Base-by-base conservation (phyloP, 1,284 basidiomycete genomes). In the Ustilago lituana region DNA sequence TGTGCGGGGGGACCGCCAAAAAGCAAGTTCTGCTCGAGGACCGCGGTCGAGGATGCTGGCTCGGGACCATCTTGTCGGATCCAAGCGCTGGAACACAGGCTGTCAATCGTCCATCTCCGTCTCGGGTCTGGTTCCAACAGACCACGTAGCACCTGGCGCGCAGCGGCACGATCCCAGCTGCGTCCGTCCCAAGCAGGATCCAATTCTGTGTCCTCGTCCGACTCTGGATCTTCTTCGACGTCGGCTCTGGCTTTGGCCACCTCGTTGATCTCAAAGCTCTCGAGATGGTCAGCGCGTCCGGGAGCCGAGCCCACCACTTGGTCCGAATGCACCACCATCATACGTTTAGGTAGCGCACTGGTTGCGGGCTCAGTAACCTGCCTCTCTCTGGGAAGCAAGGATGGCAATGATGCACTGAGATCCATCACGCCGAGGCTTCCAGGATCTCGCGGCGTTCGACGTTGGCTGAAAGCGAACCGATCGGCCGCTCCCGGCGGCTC, bases 91-190 rank as follows among this genome's bases (percentile, higher is more conserved):
- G 48, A 31, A 19, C 52, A 50, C 6, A 78, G 49, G 39, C 55
- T 32, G 26, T 71, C 62, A 32, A 78, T 48, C 7, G 72, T 77
- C 77, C 77, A 79, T n/a, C 77, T 64, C 33, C 57, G 49, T n/a
- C 46, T 38, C 20, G 77, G 69, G n/a, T 79, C 75, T 9, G 70
- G 67, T 24, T 76, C 65, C 17, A 79, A 43, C 14, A 79, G 46
- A 6, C 73, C 74, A 15, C 62, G 57, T 7, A 79, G 57, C 14
- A 74, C 67, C 41, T 71, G 58, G 22, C 77, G 37, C n/a, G 65
- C 71, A 22, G 57, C 64, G 2, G 67, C 64, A n/a, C 77, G 69
- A 23, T 79, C 75, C 57, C 52, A 59, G 32, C 69, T 69, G 5
- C 58, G 56, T 0, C 77, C 77, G 32, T 77, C 69, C 67, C 73